These are phyloP conservation scores for Magnaporthiopsis incrustans DNA, from an alignment of 2,329 filamentous ascomycete genomes.

Conservation along the genomic window DNA sequence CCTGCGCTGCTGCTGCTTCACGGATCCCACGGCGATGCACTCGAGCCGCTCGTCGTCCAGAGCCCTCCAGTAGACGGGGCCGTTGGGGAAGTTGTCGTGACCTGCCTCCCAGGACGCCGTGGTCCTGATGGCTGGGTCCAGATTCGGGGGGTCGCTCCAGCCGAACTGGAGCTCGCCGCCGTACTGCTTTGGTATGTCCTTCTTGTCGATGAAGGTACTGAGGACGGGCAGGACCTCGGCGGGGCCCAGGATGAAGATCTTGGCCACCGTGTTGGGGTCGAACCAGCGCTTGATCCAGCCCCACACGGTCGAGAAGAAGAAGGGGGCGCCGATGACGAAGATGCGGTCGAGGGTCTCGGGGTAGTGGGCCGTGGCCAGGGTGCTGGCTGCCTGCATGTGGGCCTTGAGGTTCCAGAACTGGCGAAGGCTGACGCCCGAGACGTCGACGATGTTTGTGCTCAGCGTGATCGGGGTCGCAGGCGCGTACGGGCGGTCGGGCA, in stretches of 20 bases:
- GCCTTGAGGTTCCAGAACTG: slow-evolving; percentile 93
- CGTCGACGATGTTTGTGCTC: slow-evolving; percentile 92
- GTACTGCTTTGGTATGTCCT: slow-evolving; percentile 82
- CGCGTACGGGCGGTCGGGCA: slow-evolving; percentile 61
- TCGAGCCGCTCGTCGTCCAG: slow-evolving; percentile 36
- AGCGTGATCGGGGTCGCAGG: slow-evolving; percentile 77
- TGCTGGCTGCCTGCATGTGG: slow-evolving; percentile 90
- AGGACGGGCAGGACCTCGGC: slow-evolving; percentile 71
- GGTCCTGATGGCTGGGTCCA: slow-evolving; percentile 55
- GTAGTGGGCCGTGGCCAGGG: slow-evolving; percentile 86
- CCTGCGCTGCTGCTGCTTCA: slow-evolving; percentile 33
- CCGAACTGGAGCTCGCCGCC: slow-evolving; percentile 78
- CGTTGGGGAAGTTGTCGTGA: slow-evolving; percentile 43
- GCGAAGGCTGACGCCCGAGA: slow-evolving; percentile 77
- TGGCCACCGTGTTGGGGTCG: slow-evolving; percentile 85
- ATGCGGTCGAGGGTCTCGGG: slow-evolving; percentile 82
- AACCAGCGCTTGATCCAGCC: slow-evolving; percentile 96
- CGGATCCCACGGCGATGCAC: slow-evolving; percentile 45
- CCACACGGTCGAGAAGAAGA: slow-evolving; percentile 90
- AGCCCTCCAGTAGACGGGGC: slow-evolving; percentile 51
- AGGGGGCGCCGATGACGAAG: slow-evolving; percentile 76
- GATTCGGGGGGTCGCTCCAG: slow-evolving; percentile 65
- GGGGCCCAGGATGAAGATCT: slow-evolving; percentile 82
- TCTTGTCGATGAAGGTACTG: slow-evolving; percentile 69
- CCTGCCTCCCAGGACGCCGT: slow-evolving; percentile 45